Percentiles rank a stretch among this genome's conserved stretches.
phyloP scores from a whole-genome alignment of 306 rosid species.

The Trifolium pratense region DNA sequence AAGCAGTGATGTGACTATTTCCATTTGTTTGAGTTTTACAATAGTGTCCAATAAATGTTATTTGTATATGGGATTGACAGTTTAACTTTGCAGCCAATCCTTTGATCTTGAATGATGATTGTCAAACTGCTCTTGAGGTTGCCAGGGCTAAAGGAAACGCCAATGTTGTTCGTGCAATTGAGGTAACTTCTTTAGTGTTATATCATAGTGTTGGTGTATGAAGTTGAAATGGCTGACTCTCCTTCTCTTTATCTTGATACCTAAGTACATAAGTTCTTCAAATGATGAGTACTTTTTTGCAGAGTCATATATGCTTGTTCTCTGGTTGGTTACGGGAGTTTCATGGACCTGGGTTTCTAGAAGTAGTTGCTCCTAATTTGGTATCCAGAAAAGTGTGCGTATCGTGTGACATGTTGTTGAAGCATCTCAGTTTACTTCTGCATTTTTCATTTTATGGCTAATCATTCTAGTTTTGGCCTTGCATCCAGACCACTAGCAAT shows the following conservation, averaged over 20 bases:
- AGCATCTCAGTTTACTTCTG: constrained; percentile 39
- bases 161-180: constrained; percentile 82
- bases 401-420: constrained; percentile 41
- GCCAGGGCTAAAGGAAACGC: constrained; percentile 84
- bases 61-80: constrained; percentile 35
- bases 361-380: constrained; percentile 79
- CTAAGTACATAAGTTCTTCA: constrained; percentile 34
- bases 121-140: constrained; percentile 87
- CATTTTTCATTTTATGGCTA: constrained; percentile 12
- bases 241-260: constrained; percentile 30
- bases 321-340: constrained; percentile 94
- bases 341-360: constrained; percentile 91
- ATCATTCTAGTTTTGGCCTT: constrained; percentile 30
- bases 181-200: constrained; percentile 55
- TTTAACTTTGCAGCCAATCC: constrained; percentile 73
- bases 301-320: constrained; percentile 91
- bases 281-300: constrained; percentile 37
- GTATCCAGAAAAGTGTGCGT: constrained; percentile 87
- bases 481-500: constrained; percentile 31
- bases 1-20: not conserved
- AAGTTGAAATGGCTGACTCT: constrained; percentile 32
- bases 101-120: constrained; percentile 87
- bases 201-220: constrained; percentile 10
- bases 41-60: not conserved
- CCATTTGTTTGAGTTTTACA: constrained; percentile 26